Evolutionary conservation across 306 rosid species (phyloP), one percentile per base, ranked within the genome.

Genomic region (Mucuna pruriens): DNA sequence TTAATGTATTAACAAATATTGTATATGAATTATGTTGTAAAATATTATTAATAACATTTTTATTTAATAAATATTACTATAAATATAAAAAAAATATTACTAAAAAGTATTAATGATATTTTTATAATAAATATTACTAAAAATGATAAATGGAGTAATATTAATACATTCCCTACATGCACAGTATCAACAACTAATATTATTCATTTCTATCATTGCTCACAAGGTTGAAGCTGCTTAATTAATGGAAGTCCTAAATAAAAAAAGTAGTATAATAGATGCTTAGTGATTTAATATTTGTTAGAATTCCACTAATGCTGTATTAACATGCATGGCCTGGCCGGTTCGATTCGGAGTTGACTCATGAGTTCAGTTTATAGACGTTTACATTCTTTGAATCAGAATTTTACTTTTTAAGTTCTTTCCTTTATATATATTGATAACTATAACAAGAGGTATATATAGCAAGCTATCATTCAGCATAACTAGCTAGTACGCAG

Each of bases 341-440:
- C 8, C 65, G 38, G 66, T 60, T 57, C 55, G 71, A 88, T 91
- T 86, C 89, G 76, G 74, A 80, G 89, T 86, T 90, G 91, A 91
- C 96, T 82, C 42, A 29, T 19, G 17, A 39, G 45, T 51, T 60
- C 58, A 58, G 46, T 72, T 60, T 65, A 64, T 46, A 76, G 75
- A 71, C 46, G 66, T 58, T 72, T 75, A 33, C 77, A 64, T 73
- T 73, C 63, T 40, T 52, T 51, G 91, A 88, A 91, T 90, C 80
- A 6, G 85, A 91, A 85, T 84, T 86, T 68, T 54, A 33, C 84
- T 86, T 75, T 33, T 25, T 7, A 29, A 69, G 45, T 66, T 63
- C 46, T 74, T 82, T 66, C 7, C 20, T 19, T n/a, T n/a, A n/a
- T n/a, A 15, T 29, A 7, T 44, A 36, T 71, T 64, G 9, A 60